These are phyloP conservation scores for Pseudomonodictys pantanalensis DNA, from an alignment of 495 filamentous ascomycete genomes.

Conservation along the genomic window DNA sequence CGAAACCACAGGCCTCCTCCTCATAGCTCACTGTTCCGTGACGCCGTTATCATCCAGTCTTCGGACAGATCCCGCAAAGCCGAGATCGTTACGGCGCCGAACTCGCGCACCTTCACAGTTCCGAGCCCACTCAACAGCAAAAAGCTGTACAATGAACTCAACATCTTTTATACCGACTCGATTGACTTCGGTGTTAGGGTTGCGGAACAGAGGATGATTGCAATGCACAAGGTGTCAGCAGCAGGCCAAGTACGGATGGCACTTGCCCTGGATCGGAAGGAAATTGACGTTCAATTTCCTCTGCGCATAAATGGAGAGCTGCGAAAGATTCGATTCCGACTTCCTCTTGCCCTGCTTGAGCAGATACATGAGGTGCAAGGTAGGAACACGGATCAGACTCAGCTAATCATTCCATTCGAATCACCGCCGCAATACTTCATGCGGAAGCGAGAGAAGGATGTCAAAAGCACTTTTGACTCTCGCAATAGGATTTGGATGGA, in stretches of 20 bases:
- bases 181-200: slow-evolving; percentile 54
- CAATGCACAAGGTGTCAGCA: slow-evolving; percentile 42
- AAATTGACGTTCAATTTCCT: slow-evolving; percentile 38
- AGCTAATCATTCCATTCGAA: slow-evolving; percentile 58
- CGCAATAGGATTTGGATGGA: slow-evolving; percentile 56
- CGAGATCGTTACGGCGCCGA: background rate
- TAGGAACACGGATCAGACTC: slow-evolving; percentile 35
- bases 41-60: too few species aligned
- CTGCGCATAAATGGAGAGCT: slow-evolving; percentile 1
- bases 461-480: slow-evolving; percentile 42
- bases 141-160: slow-evolving; percentile 28
- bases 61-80: background rate
- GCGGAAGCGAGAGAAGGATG: slow-evolving; percentile 45
- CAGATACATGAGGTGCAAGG: slow-evolving; percentile 50
- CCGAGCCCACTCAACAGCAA: slow-evolving; percentile 32
- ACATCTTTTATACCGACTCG: slow-evolving; percentile 15
- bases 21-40: too few species aligned
- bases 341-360: slow-evolving; percentile 64
- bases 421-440: slow-evolving; percentile 65
- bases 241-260: slow-evolving; percentile 28
- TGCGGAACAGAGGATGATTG: slow-evolving; percentile 48
- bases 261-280: slow-evolving; percentile 38
- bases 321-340: slow-evolving; percentile 50
- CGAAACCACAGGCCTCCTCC: slow-evolving; percentile 10
- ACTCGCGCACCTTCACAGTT: slow-evolving; percentile 1